Conservation (phyloP, 2,329 filamentous ascomycete genomes). For the Penicillium sp. region DNA sequence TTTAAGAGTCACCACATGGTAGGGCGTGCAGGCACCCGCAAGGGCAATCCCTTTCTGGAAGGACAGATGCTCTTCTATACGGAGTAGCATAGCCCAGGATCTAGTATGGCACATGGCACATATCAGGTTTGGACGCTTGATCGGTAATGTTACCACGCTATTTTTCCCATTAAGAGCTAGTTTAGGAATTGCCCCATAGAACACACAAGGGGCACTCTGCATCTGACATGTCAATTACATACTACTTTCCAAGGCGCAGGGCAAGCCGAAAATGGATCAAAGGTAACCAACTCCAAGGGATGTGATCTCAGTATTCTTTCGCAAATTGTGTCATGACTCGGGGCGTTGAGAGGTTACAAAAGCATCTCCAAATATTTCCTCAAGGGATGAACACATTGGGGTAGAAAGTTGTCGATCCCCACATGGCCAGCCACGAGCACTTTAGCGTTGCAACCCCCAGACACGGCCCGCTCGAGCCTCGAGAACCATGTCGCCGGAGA, state of each 20-base stretch:
- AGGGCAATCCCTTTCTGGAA: background rate
- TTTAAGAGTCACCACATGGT: background rate
- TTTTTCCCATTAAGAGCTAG: background rate
- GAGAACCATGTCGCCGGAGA: slow-evolving; percentile 1
- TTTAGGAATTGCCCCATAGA: background rate
- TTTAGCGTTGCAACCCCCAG: slow-evolving; percentile 2
- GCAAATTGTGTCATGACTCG: slow-evolving; percentile 1
- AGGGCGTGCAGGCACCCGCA: background rate
- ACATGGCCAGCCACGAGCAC: slow-evolving; percentile 16
- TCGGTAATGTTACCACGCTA: background rate
- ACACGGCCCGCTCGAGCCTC: background rate
- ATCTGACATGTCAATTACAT: slow-evolving; percentile 1
- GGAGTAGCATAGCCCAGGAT: background rate
- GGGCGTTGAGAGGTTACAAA: background rate
- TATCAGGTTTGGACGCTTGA: background rate
- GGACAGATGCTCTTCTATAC: background rate
- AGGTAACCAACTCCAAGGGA: background rate
- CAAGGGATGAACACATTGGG: background rate
- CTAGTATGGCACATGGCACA: background rate
- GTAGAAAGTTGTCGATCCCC: slow-evolving; percentile 9
- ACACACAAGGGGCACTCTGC: background rate
- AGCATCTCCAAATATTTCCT: background rate
- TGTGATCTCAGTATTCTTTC: background rate
- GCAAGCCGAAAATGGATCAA: background rate
- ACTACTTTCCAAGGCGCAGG: background rate